Conservation (phyloP, 2,329 filamentous ascomycete species). For the Sarocladium kiliense region DNA sequence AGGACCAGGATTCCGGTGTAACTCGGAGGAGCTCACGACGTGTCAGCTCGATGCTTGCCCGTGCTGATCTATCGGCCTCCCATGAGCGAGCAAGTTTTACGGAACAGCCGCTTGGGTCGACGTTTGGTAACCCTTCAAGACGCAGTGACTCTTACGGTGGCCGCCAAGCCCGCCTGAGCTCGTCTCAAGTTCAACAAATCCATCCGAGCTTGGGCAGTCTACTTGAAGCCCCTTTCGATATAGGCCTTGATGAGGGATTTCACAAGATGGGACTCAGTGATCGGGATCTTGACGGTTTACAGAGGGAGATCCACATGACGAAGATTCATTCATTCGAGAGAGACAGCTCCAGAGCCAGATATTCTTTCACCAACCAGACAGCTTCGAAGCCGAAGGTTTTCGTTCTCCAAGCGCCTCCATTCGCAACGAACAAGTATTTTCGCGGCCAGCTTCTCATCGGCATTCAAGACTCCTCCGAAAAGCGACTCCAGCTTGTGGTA, state of each 20-base stretch:
- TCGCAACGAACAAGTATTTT: constrained; percentile 46
- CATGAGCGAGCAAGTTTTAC: constrained; percentile 77
- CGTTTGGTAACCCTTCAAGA: constrained; percentile 42
- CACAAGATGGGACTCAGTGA: constrained; percentile 69
- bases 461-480: constrained; percentile 64
- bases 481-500: constrained; percentile 61
- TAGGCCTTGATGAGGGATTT: constrained; percentile 66
- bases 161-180: constrained; percentile 32
- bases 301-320: constrained; percentile 66
- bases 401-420: constrained; percentile 56
- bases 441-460: constrained; percentile 58
- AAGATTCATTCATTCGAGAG: constrained; percentile 65
- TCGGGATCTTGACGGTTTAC: constrained; percentile 64
- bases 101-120: constrained; percentile 46
- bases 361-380: constrained; percentile 49
- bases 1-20: constrained; percentile 49
- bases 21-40: constrained; percentile 63
- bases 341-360: constrained; percentile 56
- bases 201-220: constrained; percentile 55
- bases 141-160: constrained; percentile 66
- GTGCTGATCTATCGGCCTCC: constrained; percentile 80
- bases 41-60: constrained; percentile 84
- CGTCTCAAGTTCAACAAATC: constrained; percentile 40
- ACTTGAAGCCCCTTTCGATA: constrained; percentile 63
- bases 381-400: constrained; percentile 59